These are phyloP conservation scores for Lasiodiplodia sp. DNA, from an alignment of 2,329 filamentous ascomycete genomes.

Conservation along the genomic window DNA sequence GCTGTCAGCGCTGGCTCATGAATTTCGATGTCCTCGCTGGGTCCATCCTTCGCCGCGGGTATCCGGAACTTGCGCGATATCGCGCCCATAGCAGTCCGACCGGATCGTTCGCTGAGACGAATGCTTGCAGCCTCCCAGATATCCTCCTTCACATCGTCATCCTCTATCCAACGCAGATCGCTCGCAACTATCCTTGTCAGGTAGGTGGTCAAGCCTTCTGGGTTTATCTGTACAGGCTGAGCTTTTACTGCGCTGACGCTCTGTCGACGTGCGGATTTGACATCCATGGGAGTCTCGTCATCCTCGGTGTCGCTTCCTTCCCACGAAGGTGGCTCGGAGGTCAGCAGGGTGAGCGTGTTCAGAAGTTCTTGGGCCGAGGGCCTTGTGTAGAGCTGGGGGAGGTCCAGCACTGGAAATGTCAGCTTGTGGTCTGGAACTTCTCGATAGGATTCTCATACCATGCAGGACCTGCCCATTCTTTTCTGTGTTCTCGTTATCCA, in stretches of 20 bases:
- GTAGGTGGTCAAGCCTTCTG: conserved; percentile 66
- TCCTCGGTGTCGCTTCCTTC: conserved; percentile 55
- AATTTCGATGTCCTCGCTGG: conserved; percentile 70
- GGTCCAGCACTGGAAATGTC: conserved; percentile 67
- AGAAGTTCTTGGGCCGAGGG: conserved; percentile 72
- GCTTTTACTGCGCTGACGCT: conserved; percentile 22
- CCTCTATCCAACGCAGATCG: conserved; percentile 71
- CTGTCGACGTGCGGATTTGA: conserved; percentile 24
- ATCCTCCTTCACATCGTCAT: conserved; percentile 70
- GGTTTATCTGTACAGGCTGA: conserved; percentile 47
- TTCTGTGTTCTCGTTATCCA: conserved; percentile 23
- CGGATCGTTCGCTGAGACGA: conserved; percentile 84
- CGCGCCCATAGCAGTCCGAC: conserved; percentile 72
- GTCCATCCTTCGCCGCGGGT: conserved; percentile 45
- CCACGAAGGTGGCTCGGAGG: conserved; percentile 74
- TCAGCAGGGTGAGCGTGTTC: conserved; percentile 69
- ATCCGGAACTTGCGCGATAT: conserved; percentile 68
- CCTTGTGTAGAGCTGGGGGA: conserved; percentile 83
- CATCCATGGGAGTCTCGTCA: conserved; percentile 36
- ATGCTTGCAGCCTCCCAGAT: conserved; percentile 82
- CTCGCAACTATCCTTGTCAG: conserved; percentile 74
- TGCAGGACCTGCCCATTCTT: conserved; percentile 17
- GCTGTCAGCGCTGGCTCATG: conserved; percentile 87
- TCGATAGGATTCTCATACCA: conserved; percentile 12
- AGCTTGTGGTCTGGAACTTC: not conserved